Base-by-base conservation (phyloP, 1,284 basidiomycete species). In the Moesziomyces aphidis region DNA sequence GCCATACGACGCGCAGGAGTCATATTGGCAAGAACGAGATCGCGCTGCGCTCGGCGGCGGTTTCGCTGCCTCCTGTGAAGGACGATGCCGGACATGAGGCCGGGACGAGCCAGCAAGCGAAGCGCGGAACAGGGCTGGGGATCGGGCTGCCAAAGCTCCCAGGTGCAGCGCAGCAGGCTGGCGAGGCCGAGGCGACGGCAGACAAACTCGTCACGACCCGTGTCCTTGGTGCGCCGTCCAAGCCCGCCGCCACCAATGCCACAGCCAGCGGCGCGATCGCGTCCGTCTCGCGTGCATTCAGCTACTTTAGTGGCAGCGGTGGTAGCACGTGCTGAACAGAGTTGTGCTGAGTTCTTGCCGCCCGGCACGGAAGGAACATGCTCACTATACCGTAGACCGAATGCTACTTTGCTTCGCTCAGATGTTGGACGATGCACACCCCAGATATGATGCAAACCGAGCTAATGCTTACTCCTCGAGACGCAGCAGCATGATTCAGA, bases 11-110 rank as follows among this genome's bases (percentile, higher is more conserved):
- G 28, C 42, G 75, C 36, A 77, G 50, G 42, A 68, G 69, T 31
- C 72, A 74, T 47, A 59, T 77, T 22, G 72, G 75, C 9, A 74
- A 71, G 49, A 63, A 39, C 15, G 75, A 77, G 53, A 77, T 77
- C 34, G 46, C 66, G 21, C 46, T 77, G 7, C 36, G 53, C 1
- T 72, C 75, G 1, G 55, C 48, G 1, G 7, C 47, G 34, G 17
- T 28, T 15, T 15, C 36, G 21, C 5, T 44, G 19, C 21, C 45
- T 39, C 34, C 31, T 4, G 6, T 22, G n/a, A 5, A 10, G 7
- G 21, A 50, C 17, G 24, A 22, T 21, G 52, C 19, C 13, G 31
- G 10, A 36, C 31, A 34, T 13, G 51, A 24, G 21, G 17, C 39
- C 9, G 55, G 43, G 3, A 19, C 21, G 7, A 53, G 2, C 1